phyloP scores from a whole-genome alignment of 805 yeast species.

The Yamadazyma ubonensis region DNA sequence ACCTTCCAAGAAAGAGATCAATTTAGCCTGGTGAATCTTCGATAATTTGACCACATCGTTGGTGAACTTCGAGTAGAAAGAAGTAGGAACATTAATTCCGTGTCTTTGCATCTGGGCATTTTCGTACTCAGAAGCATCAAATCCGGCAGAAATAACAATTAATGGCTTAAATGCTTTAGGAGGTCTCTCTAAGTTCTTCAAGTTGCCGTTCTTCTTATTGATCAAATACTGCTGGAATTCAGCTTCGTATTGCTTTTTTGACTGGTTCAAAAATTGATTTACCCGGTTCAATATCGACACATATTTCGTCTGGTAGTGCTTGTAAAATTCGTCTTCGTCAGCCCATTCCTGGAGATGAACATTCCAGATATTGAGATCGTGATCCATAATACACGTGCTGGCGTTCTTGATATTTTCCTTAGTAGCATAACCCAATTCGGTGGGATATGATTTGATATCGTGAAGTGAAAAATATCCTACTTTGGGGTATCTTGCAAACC shows the following conservation, averaged over 20 bases:
- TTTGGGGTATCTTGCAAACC: conserved; percentile 49
- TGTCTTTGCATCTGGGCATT: conserved; percentile 85
- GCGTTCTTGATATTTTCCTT: conserved; percentile 71
- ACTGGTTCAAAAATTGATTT: conserved; percentile 55
- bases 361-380: conserved; percentile 79
- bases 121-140: conserved; percentile 84
- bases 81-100: conserved; percentile 76
- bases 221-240: conserved; percentile 28
- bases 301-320: conserved; percentile 59
- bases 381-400: conserved; percentile 74
- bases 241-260: conserved; percentile 45
- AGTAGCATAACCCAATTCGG: conserved; percentile 75
- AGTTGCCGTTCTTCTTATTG: conserved; percentile 27
- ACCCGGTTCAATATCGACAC: conserved; percentile 64
- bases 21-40: conserved; percentile 57
- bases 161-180: conserved; percentile 46
- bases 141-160: conserved; percentile 80
- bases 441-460: conserved; percentile 83
- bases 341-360: conserved; percentile 71
- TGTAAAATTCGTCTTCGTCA: conserved; percentile 62
- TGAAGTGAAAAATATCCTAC: conserved; percentile 83
- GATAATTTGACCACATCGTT: conserved; percentile 71
- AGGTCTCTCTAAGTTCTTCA: conserved; percentile 25
- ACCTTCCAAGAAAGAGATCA: conserved; percentile 75
- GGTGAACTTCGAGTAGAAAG: conserved; percentile 71